Evolutionary conservation across 1,284 basidiomycete genomes (phyloP).

Genomic region (Tilletiaria anomala): DNA sequence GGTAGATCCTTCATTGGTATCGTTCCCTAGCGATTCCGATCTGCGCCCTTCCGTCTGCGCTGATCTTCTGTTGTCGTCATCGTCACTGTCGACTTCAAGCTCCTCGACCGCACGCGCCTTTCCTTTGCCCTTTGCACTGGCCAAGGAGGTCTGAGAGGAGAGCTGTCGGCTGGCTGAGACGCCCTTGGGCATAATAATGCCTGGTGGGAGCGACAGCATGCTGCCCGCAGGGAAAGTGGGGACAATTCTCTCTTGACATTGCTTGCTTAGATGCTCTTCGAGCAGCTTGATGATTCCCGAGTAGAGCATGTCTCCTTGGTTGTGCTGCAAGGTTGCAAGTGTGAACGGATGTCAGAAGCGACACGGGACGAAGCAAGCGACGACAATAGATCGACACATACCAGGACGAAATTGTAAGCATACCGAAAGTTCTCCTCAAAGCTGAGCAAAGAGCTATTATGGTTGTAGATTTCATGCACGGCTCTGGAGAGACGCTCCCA

Average conservation of each 20-base stretch:
- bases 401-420: conserved; percentile 32
- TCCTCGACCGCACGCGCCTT: conserved; percentile 10
- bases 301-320: conserved; percentile 70
- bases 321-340: conserved; percentile 42
- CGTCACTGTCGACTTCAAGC: background rate
- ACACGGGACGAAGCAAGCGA: background rate
- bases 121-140: conserved; percentile 15
- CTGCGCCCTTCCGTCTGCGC: no score
- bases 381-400: conserved; percentile 7
- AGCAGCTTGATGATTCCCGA: conserved; percentile 69
- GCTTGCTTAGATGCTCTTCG: conserved; percentile 62
- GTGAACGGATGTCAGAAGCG: background rate
- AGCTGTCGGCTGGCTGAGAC: conserved; percentile 40
- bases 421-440: conserved; percentile 79
- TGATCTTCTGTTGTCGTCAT: no score
- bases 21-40: no score
- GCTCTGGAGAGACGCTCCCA: conserved; percentile 65
- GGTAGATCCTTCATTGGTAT: no score
- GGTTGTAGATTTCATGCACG: conserved; percentile 86
- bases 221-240: conserved; percentile 60
- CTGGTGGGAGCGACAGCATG: conserved; percentile 27
- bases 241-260: conserved; percentile 62
- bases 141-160: background rate
- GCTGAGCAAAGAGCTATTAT: conserved; percentile 78
- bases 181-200: conserved; percentile 40